Conservation (phyloP, 2,329 filamentous ascomycete species). For the Aspergillus sp. region DNA sequence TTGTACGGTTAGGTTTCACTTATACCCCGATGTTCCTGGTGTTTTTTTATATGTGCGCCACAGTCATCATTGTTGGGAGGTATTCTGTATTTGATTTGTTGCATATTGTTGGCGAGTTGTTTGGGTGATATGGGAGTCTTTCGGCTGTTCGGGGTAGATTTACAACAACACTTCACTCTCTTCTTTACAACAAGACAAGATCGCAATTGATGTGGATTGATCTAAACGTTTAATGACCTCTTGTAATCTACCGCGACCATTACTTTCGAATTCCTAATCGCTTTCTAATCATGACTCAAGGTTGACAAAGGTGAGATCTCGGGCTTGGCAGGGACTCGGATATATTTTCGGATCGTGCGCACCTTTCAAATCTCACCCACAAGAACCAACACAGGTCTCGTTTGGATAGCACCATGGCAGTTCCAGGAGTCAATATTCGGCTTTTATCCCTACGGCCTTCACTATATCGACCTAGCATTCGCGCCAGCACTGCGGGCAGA, state of each 20-base stretch:
- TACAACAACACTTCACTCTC: not conserved
- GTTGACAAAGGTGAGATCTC: not conserved
- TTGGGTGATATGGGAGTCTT: not conserved
- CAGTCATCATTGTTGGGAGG: not conserved
- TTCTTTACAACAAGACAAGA: not conserved
- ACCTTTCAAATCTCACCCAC: not conserved
- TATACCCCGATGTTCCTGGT: not conserved
- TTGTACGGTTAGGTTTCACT: not conserved
- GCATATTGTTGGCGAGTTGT: not conserved
- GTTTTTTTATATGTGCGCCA: not conserved
- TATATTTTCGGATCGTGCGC: not conserved
- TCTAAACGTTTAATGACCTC: not conserved
- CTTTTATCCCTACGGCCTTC: not conserved
- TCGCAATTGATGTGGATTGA: not conserved
- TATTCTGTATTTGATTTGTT: not conserved
- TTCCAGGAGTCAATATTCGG: not conserved
- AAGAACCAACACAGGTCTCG: not conserved
- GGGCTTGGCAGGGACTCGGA: not conserved
- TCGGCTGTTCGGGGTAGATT: not conserved
- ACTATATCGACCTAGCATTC: not conserved
- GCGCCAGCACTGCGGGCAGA: conserved; percentile 27
- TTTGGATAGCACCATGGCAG: not conserved
- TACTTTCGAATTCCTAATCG: not conserved
- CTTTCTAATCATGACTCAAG: not conserved
- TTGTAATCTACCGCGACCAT: not conserved